Percentiles rank a stretch among this genome's conserved stretches.
Evolutionary conservation across 1,139 yeast genomes (phyloP).

Genomic region (Magnusiomyces clavatus): DNA sequence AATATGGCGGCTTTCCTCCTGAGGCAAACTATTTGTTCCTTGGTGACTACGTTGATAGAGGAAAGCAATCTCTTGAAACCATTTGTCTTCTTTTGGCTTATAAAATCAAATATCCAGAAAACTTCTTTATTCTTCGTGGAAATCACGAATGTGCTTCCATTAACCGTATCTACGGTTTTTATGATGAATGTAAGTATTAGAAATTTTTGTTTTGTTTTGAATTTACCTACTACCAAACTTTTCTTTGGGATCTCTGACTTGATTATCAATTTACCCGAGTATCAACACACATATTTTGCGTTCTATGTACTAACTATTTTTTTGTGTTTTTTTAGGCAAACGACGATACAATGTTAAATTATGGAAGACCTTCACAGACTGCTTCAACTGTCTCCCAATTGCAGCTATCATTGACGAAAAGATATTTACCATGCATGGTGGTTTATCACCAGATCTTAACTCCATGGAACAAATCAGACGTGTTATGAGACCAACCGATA

Average conservation of each 20-base stretch:
- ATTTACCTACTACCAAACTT: neutral
- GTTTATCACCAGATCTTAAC: constrained; percentile 91
- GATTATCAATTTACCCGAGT: constrained; percentile 6
- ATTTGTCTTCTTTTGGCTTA: constrained; percentile 88
- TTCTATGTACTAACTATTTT: neutral
- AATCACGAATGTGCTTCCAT: constrained; percentile 97
- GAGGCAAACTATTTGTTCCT: constrained; percentile 91
- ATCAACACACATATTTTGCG: neutral
- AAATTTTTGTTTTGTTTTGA: neutral
- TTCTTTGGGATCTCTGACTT: neutral
- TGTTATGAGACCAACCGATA: constrained; percentile 98
- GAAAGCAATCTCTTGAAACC: constrained; percentile 92
- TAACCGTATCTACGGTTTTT: constrained; percentile 93
- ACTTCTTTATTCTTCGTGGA: constrained; percentile 86
- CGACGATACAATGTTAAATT: constrained; percentile 94
- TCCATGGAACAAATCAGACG: constrained; percentile 97
- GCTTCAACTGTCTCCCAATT: constrained; percentile 95
- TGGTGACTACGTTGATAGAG: constrained; percentile 98
- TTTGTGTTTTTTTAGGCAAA: constrained; percentile 30
- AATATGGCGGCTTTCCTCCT: constrained; percentile 99
- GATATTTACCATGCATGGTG: constrained; percentile 98
- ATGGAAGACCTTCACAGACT: constrained; percentile 97
- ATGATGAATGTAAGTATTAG: constrained; percentile 72
- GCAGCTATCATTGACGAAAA: constrained; percentile 97
- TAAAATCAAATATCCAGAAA: constrained; percentile 95